Base-by-base conservation (phyloP, 2,329 filamentous ascomycete species). In the Colletotrichum horii region DNA sequence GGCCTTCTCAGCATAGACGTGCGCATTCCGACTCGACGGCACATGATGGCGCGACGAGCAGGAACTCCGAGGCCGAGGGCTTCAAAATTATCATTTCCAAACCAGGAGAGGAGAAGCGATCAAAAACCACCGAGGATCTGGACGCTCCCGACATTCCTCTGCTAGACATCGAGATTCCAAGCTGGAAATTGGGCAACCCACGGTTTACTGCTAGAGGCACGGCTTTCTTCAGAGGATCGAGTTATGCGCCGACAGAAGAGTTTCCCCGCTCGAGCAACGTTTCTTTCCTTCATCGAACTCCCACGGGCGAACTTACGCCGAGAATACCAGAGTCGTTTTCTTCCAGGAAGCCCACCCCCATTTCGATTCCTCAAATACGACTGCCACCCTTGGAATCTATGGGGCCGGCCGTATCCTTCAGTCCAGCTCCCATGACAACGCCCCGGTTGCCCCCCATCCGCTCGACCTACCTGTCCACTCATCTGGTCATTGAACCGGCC, bases 11-110 rank as follows among this genome's bases (percentile, higher is more conserved):
- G 48, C 92, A 90, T 78, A 89, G 90, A 71, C 92, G 94, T 78
- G 92, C 94, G 24, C 88, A 93, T 79, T 97, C 95, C 1, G 94
- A 96, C 81, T 96, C 94, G 38, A 96, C 94, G 8, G 86, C 94
- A 70, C 93, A 93, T 64, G 94, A 96, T 78, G 88, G 90, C 62
- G 36, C 64, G 43, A 88, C 83, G 71, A 87, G 85, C 68, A 88
- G 87, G 77, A 89, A 88, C 79, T 87, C 88, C 24, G 92, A 94
- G 75, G 88, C 89, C 4, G 94, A 93, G 38, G 94, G 92, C 72
- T 93, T 97, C 84, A 95, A 94, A 82, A 92, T 97, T 48, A 90
- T 96, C 76, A 96, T 97, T 80, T 94, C 95, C 67, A 91, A 94
- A 77, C 91, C 94, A 12, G 88, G 89, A 30, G 89, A 91, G 60